A percentile compares a stretch with the other conserved stretches of the same genome.
phyloP scores from a whole-genome alignment of 129 eudicot species.

The Helianthus tuberosus region DNA sequence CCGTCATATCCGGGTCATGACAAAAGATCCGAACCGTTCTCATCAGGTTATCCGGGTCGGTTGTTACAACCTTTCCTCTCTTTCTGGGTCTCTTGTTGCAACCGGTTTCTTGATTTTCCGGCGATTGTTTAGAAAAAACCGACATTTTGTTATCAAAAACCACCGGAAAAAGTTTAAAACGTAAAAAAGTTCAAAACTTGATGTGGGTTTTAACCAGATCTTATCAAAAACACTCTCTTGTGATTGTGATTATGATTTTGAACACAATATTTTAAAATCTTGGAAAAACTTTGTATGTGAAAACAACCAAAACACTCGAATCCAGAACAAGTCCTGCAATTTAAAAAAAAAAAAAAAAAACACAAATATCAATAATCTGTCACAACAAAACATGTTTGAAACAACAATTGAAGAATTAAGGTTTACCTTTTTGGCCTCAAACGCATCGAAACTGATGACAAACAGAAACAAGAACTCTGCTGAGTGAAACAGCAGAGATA shows the following conservation, averaged over 20 bases:
- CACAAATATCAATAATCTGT: constrained; percentile 17
- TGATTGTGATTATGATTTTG: constrained; percentile 6
- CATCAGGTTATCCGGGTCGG: constrained; percentile 12
- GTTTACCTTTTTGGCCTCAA: constrained; percentile 91
- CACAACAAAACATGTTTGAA: not conserved
- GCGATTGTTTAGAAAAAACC: constrained; percentile 24
- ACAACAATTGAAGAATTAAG: not conserved
- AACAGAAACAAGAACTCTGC: constrained; percentile 50
- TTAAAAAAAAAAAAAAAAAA: not conserved
- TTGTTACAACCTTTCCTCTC: constrained; percentile 10
- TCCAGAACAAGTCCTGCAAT: constrained; percentile 96
- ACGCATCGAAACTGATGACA: constrained; percentile 85
- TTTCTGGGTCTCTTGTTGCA: constrained; percentile 33
- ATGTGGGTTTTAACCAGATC: not conserved
- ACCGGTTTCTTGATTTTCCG: constrained; percentile 26
- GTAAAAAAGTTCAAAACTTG: not conserved
- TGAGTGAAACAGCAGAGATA: constrained; percentile 58
- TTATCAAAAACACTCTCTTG: not conserved
- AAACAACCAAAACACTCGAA: constrained; percentile 89
- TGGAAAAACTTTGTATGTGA: constrained; percentile 53
- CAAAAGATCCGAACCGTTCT: constrained; percentile 62
- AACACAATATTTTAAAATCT: no score
- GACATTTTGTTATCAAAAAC: constrained; percentile 42
- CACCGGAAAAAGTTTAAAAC: constrained; percentile 28
- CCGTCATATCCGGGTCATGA: constrained; percentile 75